A percentile compares a stretch with the other conserved stretches of the same genome.
phyloP scores from a whole-genome alignment of 2,329 filamentous ascomycete genomes.

The Ceratocystis colombiana region DNA sequence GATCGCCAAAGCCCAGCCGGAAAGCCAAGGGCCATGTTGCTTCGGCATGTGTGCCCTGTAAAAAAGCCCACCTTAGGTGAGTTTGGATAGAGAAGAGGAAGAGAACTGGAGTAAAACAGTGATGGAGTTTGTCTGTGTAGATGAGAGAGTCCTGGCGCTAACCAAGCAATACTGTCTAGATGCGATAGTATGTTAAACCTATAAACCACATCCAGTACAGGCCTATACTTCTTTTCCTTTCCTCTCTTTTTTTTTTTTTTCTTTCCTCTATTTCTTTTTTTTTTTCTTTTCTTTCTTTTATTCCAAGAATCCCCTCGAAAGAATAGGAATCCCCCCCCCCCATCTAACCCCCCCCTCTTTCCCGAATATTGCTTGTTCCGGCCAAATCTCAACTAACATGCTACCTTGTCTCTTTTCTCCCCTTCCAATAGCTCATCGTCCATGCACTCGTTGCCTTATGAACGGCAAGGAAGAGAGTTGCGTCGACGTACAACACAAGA shows the following conservation, averaged over 20 bases:
- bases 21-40: slow-evolving; percentile 74
- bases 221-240: too few species aligned
- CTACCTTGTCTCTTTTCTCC: background rate
- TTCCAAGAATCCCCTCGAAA: too few species aligned
- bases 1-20: slow-evolving; percentile 51
- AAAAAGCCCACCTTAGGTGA: slow-evolving; percentile 67
- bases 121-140: background rate
- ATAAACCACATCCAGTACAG: background rate
- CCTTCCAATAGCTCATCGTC: slow-evolving; percentile 52
- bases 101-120: background rate
- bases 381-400: too few species aligned
- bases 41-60: slow-evolving; percentile 77
- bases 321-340: background rate
- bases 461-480: slow-evolving; percentile 74
- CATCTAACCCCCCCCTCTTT: background rate
- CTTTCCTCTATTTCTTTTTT: too few species aligned
- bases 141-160: slow-evolving; percentile 8
- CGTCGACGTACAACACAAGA: slow-evolving; percentile 78
- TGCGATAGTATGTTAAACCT: slow-evolving; percentile 51
- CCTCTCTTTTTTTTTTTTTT: too few species aligned
- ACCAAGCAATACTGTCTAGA: slow-evolving; percentile 32
- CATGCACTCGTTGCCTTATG: slow-evolving; percentile 65
- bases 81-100: slow-evolving; percentile 26
- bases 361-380: slow-evolving; percentile 23
- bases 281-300: too few species aligned